phyloP scores from a whole-genome alignment of 495 filamentous ascomycete species.

The Penicillium daleae region DNA sequence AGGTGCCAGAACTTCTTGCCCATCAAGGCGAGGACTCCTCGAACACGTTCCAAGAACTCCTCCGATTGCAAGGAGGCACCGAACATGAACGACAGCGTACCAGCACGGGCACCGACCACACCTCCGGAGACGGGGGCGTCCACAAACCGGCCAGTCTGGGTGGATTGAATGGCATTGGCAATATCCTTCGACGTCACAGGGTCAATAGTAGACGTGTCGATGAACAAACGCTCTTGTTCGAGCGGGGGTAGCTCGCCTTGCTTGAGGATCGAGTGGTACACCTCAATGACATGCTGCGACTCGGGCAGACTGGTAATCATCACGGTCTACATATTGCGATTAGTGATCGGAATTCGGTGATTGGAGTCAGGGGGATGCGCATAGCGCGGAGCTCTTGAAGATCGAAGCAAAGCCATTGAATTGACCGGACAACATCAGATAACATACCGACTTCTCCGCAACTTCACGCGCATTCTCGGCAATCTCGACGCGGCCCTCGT shows the following conservation, averaged over 20 bases:
- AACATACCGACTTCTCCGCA: constrained; percentile 74
- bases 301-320: constrained; percentile 82
- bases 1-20: constrained; percentile 81
- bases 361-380: background rate
- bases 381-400: no score
- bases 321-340: constrained; percentile 58
- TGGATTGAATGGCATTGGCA: constrained; percentile 61
- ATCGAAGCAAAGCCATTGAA: background rate
- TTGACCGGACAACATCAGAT: constrained; percentile 18
- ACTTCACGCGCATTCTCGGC: constrained; percentile 62
- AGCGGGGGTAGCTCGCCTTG: constrained; percentile 41
- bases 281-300: constrained; percentile 74
- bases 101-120: constrained; percentile 77
- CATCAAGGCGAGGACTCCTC: constrained; percentile 72
- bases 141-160: constrained; percentile 63
- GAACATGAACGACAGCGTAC: constrained; percentile 85
- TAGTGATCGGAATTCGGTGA: constrained; percentile 11
- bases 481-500: constrained; percentile 57
- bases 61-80: constrained; percentile 59
- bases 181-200: constrained; percentile 73
- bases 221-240: constrained; percentile 64
- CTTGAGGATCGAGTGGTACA: constrained; percentile 68
- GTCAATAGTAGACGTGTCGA: constrained; percentile 87
- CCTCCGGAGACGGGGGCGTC: constrained; percentile 88
- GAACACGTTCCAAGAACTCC: constrained; percentile 61